These are phyloP conservation scores for Lenwebbia sp. DNA, from an alignment of 345 rosid genomes.

Conservation along the genomic window DNA sequence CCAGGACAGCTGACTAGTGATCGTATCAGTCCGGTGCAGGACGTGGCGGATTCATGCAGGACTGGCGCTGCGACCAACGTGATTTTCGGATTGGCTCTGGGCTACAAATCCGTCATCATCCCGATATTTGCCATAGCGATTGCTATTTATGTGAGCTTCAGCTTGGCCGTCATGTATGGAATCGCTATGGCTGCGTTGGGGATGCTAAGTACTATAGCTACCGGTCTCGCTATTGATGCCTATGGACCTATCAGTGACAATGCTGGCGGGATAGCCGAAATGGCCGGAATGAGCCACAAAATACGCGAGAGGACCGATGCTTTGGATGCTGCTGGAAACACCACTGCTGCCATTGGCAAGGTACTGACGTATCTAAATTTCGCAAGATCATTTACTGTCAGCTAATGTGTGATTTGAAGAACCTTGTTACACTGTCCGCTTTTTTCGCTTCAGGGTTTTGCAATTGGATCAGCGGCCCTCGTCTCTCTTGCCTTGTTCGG, in stretches of 20 bases:
- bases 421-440: no score
- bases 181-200: slow-evolving; percentile 57
- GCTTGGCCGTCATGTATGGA: slow-evolving; percentile 67
- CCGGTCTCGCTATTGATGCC: slow-evolving; percentile 63
- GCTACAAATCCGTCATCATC: slow-evolving; percentile 56
- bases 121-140: slow-evolving; percentile 54
- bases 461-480: slow-evolving; percentile 62
- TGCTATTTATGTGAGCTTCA: slow-evolving; percentile 53
- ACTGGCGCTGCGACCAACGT: slow-evolving; percentile 64
- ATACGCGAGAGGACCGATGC: slow-evolving; percentile 58
- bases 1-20: not conserved
- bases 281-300: slow-evolving; percentile 63
- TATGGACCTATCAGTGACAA: slow-evolving; percentile 67
- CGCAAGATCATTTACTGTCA: not conserved
- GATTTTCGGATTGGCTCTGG: slow-evolving; percentile 59
- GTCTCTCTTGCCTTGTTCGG: slow-evolving; percentile 68
- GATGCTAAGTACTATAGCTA: slow-evolving; percentile 65
- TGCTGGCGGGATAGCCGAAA: slow-evolving; percentile 68
- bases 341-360: slow-evolving; percentile 76
- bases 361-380: slow-evolving; percentile 3
- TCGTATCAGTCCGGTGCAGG: slow-evolving; percentile 47
- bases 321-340: slow-evolving; percentile 63
- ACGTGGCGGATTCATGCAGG: slow-evolving; percentile 60
- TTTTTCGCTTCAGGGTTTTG: slow-evolving; percentile 39
- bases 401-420: not conserved